These are phyloP conservation scores for Chlamydomonas schloesseri DNA, from an alignment of 139 green algal species.

Conservation along the genomic window DNA sequence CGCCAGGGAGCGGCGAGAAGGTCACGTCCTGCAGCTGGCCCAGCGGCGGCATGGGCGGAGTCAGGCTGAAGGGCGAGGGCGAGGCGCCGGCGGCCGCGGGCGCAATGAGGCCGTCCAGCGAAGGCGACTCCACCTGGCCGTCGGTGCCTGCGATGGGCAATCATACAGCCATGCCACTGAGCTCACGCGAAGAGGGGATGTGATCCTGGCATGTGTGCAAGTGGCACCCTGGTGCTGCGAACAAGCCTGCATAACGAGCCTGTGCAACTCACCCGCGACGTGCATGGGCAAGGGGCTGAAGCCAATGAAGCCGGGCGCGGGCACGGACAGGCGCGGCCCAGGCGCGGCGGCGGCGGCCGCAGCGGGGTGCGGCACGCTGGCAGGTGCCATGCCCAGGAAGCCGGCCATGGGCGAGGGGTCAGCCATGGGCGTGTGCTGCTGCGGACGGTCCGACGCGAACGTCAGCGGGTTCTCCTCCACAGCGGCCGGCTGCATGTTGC, in stretches of 20 bases:
- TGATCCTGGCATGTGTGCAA: no score
- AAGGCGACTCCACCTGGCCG: constrained; percentile 2
- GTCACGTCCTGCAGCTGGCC: neutral
- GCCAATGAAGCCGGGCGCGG: constrained; percentile 15
- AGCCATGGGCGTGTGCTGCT: neutral
- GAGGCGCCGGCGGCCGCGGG: neutral
- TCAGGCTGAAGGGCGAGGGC: neutral
- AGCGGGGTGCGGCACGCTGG: neutral
- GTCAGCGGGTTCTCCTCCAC: neutral
- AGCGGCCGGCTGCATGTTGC: neutral
- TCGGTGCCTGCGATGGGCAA: neutral
- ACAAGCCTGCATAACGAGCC: no score
- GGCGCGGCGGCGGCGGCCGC: neutral
- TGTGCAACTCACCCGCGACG: neutral
- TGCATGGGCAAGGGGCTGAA: neutral
- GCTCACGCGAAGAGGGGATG: no score
- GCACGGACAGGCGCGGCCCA: neutral
- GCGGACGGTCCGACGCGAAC: constrained; percentile 3
- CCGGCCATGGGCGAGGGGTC: neutral
- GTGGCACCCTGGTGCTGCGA: no score
- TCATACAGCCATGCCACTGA: no score
- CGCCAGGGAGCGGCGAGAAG: constrained; percentile 1
- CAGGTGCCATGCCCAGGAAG: neutral
- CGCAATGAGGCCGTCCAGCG: neutral
- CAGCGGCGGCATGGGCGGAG: neutral